Percentiles rank a stretch among this genome's conserved stretches.
Evolutionary conservation across 129 eudicot genomes (phyloP).

Genomic region (Flaveria ramosissima): DNA sequence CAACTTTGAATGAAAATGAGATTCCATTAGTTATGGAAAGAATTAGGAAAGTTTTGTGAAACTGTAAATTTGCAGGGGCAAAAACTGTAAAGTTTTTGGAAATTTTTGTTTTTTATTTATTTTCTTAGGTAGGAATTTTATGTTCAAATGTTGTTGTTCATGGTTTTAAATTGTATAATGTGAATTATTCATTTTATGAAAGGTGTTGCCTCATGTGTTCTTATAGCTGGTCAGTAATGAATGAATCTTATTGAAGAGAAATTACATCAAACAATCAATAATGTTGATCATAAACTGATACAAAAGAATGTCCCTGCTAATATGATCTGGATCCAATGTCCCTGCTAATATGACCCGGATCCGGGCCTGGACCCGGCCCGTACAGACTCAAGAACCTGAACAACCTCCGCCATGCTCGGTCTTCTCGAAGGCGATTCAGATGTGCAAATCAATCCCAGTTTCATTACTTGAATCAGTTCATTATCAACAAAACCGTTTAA

Average conservation of each 20-base stretch:
- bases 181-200: constrained; percentile 18
- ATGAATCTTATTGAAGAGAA: constrained; percentile 49
- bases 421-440: constrained; percentile 68
- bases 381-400: constrained; percentile 89
- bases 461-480: constrained; percentile 91
- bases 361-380: constrained; percentile 43
- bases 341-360: not conserved
- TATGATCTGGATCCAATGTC: not conserved
- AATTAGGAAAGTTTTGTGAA: constrained; percentile 44
- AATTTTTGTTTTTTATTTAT: not conserved
- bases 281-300: constrained; percentile 39
- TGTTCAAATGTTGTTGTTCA: constrained; percentile 18
- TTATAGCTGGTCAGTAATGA: constrained; percentile 22
- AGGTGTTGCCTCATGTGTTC: not conserved
- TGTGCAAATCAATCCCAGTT: constrained; percentile 78
- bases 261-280: constrained; percentile 44
- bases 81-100: constrained; percentile 17
- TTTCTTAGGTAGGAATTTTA: constrained; percentile 31
- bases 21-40: constrained; percentile 65
- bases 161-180: constrained; percentile 26
- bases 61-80: not conserved
- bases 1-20: constrained; percentile 53
- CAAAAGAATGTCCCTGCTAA: constrained; percentile 48
- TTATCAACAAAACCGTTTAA: constrained; percentile 73
- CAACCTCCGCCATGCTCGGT: constrained; percentile 96